Evolutionary conservation across 2,329 filamentous ascomycete species (phyloP).

Genomic region (Mycosphaerella sp.): DNA sequence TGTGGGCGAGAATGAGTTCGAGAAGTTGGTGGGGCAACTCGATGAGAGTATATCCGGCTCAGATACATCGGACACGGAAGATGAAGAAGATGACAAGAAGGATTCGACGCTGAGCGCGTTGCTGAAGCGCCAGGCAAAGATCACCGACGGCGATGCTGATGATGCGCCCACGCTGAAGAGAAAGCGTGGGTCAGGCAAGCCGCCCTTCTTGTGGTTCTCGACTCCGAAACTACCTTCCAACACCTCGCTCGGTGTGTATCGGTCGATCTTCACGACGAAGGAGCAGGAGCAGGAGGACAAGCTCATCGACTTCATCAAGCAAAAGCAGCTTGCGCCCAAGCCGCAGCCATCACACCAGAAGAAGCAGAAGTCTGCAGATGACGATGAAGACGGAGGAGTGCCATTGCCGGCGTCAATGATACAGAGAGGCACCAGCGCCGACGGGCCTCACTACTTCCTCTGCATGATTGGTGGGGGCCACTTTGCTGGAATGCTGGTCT

Average conservation of each 20-base stretch:
- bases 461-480: constrained; percentile 99
- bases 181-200: constrained; percentile 56
- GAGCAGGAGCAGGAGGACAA: constrained; percentile 60
- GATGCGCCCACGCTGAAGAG: constrained; percentile 46
- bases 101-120: constrained; percentile 69
- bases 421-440: constrained; percentile 47
- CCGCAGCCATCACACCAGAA: constrained; percentile 44
- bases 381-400: constrained; percentile 51
- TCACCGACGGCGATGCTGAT: constrained; percentile 52
- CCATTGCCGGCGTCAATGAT: constrained; percentile 41
- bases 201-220: constrained; percentile 78
- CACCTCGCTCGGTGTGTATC: constrained; percentile 78
- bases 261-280: constrained; percentile 66
- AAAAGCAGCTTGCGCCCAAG: constrained; percentile 68
- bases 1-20: constrained; percentile 77
- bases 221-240: constrained; percentile 70
- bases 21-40: constrained; percentile 74
- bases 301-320: constrained; percentile 62
- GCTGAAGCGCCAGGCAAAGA: constrained; percentile 73
- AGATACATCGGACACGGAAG: constrained; percentile 51
- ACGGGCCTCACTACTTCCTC: constrained; percentile 81
- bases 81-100: constrained; percentile 64
- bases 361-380: constrained; percentile 33
- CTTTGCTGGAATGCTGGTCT: constrained; percentile 94
- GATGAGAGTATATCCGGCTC: constrained; percentile 92